Base-by-base conservation (phyloP, 148 eudicot genomes). In the Rhododendron vialii region DNA sequence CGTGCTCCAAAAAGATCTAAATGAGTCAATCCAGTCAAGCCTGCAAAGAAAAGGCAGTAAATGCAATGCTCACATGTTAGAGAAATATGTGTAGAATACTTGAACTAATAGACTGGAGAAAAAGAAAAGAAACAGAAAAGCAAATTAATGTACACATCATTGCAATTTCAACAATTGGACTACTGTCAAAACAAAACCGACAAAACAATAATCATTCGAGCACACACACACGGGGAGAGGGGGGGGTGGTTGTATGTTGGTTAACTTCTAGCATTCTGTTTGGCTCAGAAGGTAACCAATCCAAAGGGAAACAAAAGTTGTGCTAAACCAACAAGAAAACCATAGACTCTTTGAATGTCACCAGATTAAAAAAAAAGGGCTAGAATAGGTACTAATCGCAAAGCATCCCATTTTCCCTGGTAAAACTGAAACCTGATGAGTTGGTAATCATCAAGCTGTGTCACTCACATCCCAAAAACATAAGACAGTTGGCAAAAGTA, bases 1-100 rank as follows among this genome's bases (percentile, higher is more conserved):
- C 94, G 94, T 33, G 98, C 98, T 73, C 99, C 98, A 87, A 96
- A 96, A 53, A 96, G 98, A 95, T 96, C 99, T 92, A 96, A 87
- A 90, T 96, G 98, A 82, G 93, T 93, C 92, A 96, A 88, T n/a
- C 94, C 96, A 82, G 94, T 92, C 90, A 96, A 90, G 90, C 93
- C 99, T 96, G 94, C 91, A 89, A 80, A 50, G 83, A 11, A 48
- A 73, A 41, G 55, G 76, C 28, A 38, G 20, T 55, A 4, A 79
- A 78, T 48, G 30, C 35, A 47, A 78, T 13, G 28, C 82, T 78
- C 17, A 0, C 57, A 78, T n/a, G 82, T 65, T 65, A 85, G 57
- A 85, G 22, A 57, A 24, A 86, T 7, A 33, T 7, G n/a, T 74
- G 26, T 51, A 59, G 41, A n/a, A 57, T 5, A 36, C 22, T n/a